A percentile compares a stretch with the other conserved stretches of the same genome.
phyloP scores from a whole-genome alignment of 768 basidiomycete species.

The Boletales sp. region DNA sequence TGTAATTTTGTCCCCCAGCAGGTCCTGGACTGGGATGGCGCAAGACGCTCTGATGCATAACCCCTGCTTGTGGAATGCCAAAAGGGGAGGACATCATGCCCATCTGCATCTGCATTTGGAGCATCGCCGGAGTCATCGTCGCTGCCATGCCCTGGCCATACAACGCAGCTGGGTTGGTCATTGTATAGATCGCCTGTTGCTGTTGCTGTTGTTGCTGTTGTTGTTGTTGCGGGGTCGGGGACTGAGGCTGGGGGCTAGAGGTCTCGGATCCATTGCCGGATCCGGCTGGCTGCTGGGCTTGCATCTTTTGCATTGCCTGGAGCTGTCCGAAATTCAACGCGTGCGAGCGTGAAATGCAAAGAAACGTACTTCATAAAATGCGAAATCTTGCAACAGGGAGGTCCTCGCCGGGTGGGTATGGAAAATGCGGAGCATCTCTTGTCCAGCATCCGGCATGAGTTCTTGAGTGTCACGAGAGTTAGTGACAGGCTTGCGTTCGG shows the following conservation, averaged over 20 bases:
- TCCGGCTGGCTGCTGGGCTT: slow-evolving; percentile 28
- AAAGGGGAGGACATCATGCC: slow-evolving; percentile 47
- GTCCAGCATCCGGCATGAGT: slow-evolving; percentile 90
- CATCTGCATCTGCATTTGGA: slow-evolving; percentile 50
- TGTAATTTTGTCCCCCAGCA: slow-evolving; percentile 41
- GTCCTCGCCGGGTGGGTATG: slow-evolving; percentile 90
- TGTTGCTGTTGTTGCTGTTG: slow-evolving; percentile 9
- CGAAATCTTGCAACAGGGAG: slow-evolving; percentile 89
- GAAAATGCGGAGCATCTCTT: slow-evolving; percentile 96
- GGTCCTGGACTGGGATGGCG: slow-evolving; percentile 72
- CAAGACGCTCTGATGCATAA: slow-evolving; percentile 87
- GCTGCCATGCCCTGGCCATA: slow-evolving; percentile 28
- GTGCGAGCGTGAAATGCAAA: not conserved
- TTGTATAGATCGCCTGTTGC: slow-evolving; percentile 41
- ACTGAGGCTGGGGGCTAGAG: slow-evolving; percentile 35
- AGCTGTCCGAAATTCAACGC: slow-evolving; percentile 42
- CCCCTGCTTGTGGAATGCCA: slow-evolving; percentile 55
- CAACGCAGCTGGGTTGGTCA: slow-evolving; percentile 43
- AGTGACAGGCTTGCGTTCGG: slow-evolving; percentile 97
- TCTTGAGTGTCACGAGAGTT: slow-evolving; percentile 98
- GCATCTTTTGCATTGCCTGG: slow-evolving; percentile 80
- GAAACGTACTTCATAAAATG: slow-evolving; percentile 75
- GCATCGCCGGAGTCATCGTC: slow-evolving; percentile 30
- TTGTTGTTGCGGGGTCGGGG: slow-evolving; percentile 40
- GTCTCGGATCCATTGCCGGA: slow-evolving; percentile 26